Percentiles rank a stretch among this genome's conserved stretches.
phyloP scores from a whole-genome alignment of 2,329 filamentous ascomycete species.

The Amphichorda felina region DNA sequence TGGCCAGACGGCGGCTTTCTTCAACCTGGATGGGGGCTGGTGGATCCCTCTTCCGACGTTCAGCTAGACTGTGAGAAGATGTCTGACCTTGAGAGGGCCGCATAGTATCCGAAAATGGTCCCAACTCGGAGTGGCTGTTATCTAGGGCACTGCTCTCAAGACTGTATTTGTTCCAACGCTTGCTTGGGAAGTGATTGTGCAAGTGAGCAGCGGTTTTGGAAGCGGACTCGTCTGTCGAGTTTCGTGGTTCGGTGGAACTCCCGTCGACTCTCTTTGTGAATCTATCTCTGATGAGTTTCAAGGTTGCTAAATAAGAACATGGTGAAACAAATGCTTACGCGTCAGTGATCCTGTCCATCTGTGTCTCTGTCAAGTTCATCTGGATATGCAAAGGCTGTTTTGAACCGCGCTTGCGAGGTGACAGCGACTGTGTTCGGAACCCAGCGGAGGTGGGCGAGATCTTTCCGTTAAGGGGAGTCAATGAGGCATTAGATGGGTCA shows the following conservation, averaged over 20 bases:
- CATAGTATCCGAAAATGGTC: background rate
- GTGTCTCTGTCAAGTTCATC: conserved; percentile 34
- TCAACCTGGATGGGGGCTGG: conserved; percentile 15
- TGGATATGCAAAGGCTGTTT: conserved; percentile 31
- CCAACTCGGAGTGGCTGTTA: too few species aligned
- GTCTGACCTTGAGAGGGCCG: background rate
- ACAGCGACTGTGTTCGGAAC: conserved; percentile 19
- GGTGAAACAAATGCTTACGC: conserved; percentile 19
- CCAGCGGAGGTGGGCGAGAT: conserved; percentile 21
- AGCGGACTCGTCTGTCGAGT: background rate
- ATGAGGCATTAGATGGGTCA: conserved; percentile 10
- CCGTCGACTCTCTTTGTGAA: conserved; percentile 12
- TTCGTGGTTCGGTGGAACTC: background rate
- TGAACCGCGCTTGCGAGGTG: conserved; percentile 18
- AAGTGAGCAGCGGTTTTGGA: background rate
- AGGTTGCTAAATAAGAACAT: background rate
- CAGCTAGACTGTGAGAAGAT: conserved; percentile 11
- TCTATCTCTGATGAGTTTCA: conserved; percentile 5
- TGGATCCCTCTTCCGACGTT: conserved; percentile 14
- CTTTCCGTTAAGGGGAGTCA: conserved; percentile 20
- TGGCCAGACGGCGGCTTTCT: conserved; percentile 2
- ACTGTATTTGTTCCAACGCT: background rate
- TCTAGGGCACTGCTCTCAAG: background rate
- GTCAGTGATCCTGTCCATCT: conserved; percentile 34
- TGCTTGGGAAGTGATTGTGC: conserved; percentile 1